Evolutionary conservation across 140 eudicot genomes (phyloP).

Genomic region (Ambrosia hybrid): DNA sequence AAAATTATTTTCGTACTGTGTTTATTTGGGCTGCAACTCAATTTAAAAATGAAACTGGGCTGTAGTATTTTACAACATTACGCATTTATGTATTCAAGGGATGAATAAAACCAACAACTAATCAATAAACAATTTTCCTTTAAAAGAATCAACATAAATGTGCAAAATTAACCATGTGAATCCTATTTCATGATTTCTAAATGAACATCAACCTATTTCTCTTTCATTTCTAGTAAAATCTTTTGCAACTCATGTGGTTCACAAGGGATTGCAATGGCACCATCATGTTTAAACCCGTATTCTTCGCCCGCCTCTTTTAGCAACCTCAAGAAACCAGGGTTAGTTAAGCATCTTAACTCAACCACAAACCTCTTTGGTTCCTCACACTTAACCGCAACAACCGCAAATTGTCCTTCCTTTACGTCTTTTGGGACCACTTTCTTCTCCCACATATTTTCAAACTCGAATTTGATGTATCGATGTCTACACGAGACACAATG

Average conservation of each 20-base stretch:
- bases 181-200: too few species aligned
- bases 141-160: background rate
- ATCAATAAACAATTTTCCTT: background rate
- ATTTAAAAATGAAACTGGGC: too few species aligned
- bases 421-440: slow-evolving; percentile 41
- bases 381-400: slow-evolving; percentile 38
- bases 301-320: slow-evolving; percentile 62
- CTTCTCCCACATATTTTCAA: slow-evolving; percentile 14
- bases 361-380: slow-evolving; percentile 58
- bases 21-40: too few species aligned
- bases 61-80: too few species aligned
- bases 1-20: too few species aligned
- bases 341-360: slow-evolving; percentile 40
- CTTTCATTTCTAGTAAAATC: slow-evolving; percentile 40
- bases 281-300: slow-evolving; percentile 58
- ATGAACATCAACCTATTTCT: slow-evolving; percentile 7
- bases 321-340: slow-evolving; percentile 54
- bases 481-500: slow-evolving; percentile 9
- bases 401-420: slow-evolving; percentile 55
- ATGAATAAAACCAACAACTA: background rate
- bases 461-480: slow-evolving; percentile 4
- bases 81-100: too few species aligned
- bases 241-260: slow-evolving; percentile 52
- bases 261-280: slow-evolving; percentile 68
- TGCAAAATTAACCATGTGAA: background rate